phyloP scores from a whole-genome alignment of 2,329 filamentous ascomycete genomes.

The Chalara sp. region DNA sequence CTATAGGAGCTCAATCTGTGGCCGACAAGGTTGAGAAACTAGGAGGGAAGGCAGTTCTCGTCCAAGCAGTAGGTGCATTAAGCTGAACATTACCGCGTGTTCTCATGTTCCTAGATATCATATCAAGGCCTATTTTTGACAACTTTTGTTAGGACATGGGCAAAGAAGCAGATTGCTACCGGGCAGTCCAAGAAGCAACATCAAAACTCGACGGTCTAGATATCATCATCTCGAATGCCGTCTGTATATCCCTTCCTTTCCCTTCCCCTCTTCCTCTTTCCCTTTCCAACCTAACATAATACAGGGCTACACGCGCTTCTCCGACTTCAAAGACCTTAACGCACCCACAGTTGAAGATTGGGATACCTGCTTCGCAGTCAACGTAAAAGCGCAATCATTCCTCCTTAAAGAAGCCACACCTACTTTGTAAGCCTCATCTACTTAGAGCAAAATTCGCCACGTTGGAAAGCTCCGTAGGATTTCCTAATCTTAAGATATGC shows the following conservation, averaged over 20 bases:
- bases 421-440: conserved; percentile 34
- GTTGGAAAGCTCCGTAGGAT: too few species aligned
- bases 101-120: too few species aligned
- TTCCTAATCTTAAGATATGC: too few species aligned
- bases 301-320: conserved; percentile 26
- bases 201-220: conserved; percentile 54
- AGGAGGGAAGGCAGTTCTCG: conserved; percentile 43
- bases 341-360: conserved; percentile 18
- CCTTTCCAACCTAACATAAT: neutral
- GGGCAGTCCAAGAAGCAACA: conserved; percentile 46
- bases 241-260: conserved; percentile 26
- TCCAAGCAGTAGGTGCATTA: conserved; percentile 45
- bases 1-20: conserved; percentile 42
- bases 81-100: neutral
- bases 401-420: conserved; percentile 50
- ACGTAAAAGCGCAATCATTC: conserved; percentile 48
- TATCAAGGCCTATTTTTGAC: too few species aligned
- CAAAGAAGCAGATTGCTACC: conserved; percentile 43
- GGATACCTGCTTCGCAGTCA: conserved; percentile 48
- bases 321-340: conserved; percentile 16
- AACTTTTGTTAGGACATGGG: conserved; percentile 45
- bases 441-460: too few species aligned
- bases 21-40: conserved; percentile 42
- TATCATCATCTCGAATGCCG: conserved; percentile 59
- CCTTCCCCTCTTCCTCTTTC: neutral